Percentiles rank a stretch among this genome's conserved stretches.
phyloP scores from a whole-genome alignment of 2,329 filamentous ascomycete species.

The Phialophora tarda region DNA sequence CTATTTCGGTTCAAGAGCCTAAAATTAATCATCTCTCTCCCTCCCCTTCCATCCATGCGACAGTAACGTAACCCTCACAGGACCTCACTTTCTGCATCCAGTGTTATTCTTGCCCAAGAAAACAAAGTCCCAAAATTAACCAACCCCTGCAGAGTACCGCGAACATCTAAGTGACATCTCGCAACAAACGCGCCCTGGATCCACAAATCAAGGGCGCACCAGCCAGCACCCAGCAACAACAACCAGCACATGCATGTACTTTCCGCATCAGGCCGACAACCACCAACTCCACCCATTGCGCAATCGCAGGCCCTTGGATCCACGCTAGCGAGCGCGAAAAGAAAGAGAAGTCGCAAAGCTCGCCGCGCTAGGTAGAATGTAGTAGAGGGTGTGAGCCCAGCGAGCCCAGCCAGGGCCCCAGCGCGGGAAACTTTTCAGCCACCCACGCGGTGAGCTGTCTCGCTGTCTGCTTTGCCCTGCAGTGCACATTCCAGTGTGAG shows the following conservation, averaged over 20 bases:
- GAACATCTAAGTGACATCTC: conserved; percentile 1
- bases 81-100: background rate
- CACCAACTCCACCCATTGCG: conserved; percentile 7
- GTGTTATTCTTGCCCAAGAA: background rate
- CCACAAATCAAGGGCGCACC: background rate
- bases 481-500: no score
- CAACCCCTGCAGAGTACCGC: background rate
- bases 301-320: background rate
- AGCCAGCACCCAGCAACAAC: background rate
- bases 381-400: background rate
- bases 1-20: no score
- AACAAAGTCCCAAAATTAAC: background rate
- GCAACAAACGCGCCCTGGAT: background rate
- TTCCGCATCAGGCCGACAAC: conserved; percentile 7
- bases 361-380: background rate
- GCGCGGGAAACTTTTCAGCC: background rate
- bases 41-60: background rate
- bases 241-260: background rate
- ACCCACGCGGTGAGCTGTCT: background rate
- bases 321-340: background rate
- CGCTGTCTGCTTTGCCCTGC: background rate
- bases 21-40: background rate
- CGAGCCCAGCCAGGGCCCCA: no score
- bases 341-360: background rate
- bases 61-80: background rate